These are phyloP conservation scores for Neodidymelliopsis sp. DNA, from an alignment of 2,329 filamentous ascomycete genomes.

Conservation along the genomic window DNA sequence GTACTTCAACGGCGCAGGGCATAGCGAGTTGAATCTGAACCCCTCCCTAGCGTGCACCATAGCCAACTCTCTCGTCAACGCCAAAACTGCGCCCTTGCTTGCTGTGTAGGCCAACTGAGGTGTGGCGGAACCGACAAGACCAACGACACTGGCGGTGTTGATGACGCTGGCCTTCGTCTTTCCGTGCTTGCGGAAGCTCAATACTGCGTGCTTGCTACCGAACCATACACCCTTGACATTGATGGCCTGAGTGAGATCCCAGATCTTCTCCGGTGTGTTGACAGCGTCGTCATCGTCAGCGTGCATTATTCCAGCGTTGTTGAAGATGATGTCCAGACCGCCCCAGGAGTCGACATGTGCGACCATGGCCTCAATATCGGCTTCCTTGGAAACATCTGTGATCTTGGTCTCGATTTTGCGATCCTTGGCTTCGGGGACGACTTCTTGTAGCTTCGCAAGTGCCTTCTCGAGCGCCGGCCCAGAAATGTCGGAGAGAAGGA, in stretches of 20 bases:
- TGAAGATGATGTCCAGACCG: conserved; percentile 91
- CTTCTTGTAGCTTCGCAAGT: conserved; percentile 74
- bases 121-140: conserved; percentile 84
- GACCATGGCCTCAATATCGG: conserved; percentile 76
- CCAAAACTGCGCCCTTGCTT: conserved; percentile 90
- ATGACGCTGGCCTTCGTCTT: conserved; percentile 85
- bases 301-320: conserved; percentile 98
- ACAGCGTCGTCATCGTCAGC: conserved; percentile 71
- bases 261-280: conserved; percentile 86
- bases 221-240: conserved; percentile 99
- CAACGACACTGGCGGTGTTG: conserved; percentile 91
- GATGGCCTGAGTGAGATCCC: conserved; percentile 92
- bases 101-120: conserved; percentile 93
- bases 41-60: conserved; percentile 92
- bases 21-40: conserved; percentile 88
- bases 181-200: conserved; percentile 78
- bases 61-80: conserved; percentile 87
- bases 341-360: conserved; percentile 82
- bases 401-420: conserved; percentile 67
- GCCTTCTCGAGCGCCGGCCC: conserved; percentile 79
- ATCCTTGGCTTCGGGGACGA: conserved; percentile 64
- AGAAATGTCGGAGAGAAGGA: conserved; percentile 88
- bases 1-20: conserved; percentile 86
- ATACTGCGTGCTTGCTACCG: conserved; percentile 88
- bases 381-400: conserved; percentile 87